Base-by-base conservation (phyloP, 805 yeast genomes). In the Ogataea haglerorum region DNA sequence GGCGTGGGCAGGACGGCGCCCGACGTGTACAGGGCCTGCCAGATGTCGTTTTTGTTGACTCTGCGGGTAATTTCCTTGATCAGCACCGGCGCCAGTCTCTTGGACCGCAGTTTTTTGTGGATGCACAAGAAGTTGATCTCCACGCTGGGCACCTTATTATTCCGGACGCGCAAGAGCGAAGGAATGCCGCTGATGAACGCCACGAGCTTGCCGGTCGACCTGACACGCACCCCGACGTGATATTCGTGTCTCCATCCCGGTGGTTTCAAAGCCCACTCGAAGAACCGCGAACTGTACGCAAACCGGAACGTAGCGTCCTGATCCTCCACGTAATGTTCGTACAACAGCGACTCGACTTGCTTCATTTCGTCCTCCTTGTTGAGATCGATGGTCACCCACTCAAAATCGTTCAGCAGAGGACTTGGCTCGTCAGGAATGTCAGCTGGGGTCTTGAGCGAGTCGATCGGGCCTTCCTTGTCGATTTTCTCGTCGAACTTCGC, bases 1-100 rank as follows among this genome's bases (percentile, higher is more conserved):
- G 99, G 99, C n/a, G 90, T 80, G 16, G 99, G 99, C 42, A 93
- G 70, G 2, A 88, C 82, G 3, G 82, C 79, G 9, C 98, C 99
- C 0, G 91, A 95, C 8, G 99, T 91, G 64, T 87, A 88, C 45
- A 93, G 73, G 0, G 98, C 99, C 63, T 90, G 97, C 96, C 97
- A 93, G 45, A 90, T 85, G 44, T 85, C 78, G 31, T 73, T 72
- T 47, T 77, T 73, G 64, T 93, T 91, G 48, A 93, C 93, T 52
- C 98, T 75, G 59, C 99, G 76, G 4, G 98, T 93, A 50, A 93
- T 84, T 64, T 93, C 99, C 56, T 85, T 85, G 63, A 93, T 93
- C 55, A 93, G 69, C 10, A 93, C 85, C 1, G 99, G 99, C 1
- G 99, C 90, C 59, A 93, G 72, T 54, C 99, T 80, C 63, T 93